Base-by-base conservation (phyloP, 176 grass and related monocot species). In the Eremochloa ophiuroides region DNA sequence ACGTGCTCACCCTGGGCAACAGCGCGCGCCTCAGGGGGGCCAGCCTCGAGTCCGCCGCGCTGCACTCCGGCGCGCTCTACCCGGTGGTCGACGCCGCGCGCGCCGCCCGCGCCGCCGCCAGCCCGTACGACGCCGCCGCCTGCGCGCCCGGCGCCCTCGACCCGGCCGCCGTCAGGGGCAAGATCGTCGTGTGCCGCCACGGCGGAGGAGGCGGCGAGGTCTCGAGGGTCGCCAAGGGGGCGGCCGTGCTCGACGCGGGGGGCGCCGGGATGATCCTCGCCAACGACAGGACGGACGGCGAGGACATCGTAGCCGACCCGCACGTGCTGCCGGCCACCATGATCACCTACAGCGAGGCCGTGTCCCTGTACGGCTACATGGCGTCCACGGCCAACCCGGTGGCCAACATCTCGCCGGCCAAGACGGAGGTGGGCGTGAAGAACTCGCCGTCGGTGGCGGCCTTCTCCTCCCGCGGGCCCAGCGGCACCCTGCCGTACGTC, bases 391-490 rank as follows among this genome's bases (percentile, higher is more conserved):
- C 37, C 50, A 81, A 38, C 9, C 94, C 91, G 14, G 11, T 76
- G 15, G 91, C 75, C 40, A 87, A 75, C 78, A 92, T 94, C 88
- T 90, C 89, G 11, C 85, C 87, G 8, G 55, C 72, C 22, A 69
- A 23, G 71, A 97, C 91, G 38, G 77, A 87, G 83, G 43, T 97
- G 4, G 91, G 91, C 9, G 82, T 87, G 1, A 82, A 86, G 83
- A 84, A 88, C 56, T 90, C 94, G 8, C 94, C 91, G 4, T 66
- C 81, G 13, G 51, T 94, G 11, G 84, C 91, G 0, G 62, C 61
- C 8, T 97, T 93, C 87, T 94, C 86, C 44, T 87, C 94, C 13
- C 78, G 89, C 42, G 94, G 94, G 29, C 94, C 94, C 12, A 86
- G 87, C 34, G 66, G 81, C 5, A 78, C 73, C 20, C 87, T 84